Base-by-base conservation (phyloP, 441 rosid species). In the Populus hybrid region DNA sequence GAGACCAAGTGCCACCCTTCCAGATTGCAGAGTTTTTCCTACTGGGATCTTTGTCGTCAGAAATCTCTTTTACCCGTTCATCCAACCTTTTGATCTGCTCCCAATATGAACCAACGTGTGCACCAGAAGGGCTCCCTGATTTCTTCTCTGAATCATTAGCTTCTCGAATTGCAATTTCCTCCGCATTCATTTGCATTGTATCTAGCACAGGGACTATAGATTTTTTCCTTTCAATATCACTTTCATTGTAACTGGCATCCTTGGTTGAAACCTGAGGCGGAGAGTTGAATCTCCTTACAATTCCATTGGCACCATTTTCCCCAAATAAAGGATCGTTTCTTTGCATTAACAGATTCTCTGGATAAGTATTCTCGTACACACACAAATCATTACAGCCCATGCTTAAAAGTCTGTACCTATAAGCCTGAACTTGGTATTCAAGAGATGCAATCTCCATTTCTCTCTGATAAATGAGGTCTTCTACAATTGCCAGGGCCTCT, bases 361-460 rank as follows among this genome's bases (percentile, higher is more conserved):
- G 90, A 81, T 78, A 84, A 77, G 75, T 83, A 64, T 20, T 68
- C 63, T 83, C 92, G 24, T 56, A 53, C 40, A 74, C 64, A 4
- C 79, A 89, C 2, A 90, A 73, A 77, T 93, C 97, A 71, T 78
- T 77, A 70, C 86, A 89, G 0, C 99, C 99, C 69, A 92, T 61
- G 91, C 95, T 89, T 61, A 89, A 75, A 21, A 94, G 89, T 76
- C 90, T 88, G 69, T 88, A 91, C 75, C 93, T 80, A 53, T 92
- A 95, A 61, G 97, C 91, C 81, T 92, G 92, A 42, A 90, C 89
- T 82, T 94, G 98, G 81, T 84, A 94, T 79, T 90, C 94, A 7
- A 95, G 95, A 66, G 97, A 87, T 0, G 94, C 90, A 24, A 95
- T 91, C 84, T 95, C 97, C 93, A 92, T 87, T 78, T 95, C 98